phyloP scores from a whole-genome alignment of 202 grass and related monocot genomes.

The Sporobolus alterniflorus region DNA sequence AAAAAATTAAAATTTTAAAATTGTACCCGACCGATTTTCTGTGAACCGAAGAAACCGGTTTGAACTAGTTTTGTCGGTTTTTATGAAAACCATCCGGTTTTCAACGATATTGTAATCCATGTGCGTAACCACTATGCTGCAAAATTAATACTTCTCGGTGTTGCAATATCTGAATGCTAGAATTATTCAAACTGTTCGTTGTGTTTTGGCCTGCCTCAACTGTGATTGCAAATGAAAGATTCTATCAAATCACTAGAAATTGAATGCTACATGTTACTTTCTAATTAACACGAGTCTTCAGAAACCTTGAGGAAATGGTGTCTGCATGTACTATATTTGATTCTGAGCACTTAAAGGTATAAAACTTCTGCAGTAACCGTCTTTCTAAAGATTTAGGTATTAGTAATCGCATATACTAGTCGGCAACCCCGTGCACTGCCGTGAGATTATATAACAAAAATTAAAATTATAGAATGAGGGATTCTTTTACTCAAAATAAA shows the following conservation, averaged over 20 bases:
- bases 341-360: not conserved
- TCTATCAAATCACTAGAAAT: not conserved
- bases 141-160: conserved; percentile 1
- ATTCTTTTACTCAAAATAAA: too few relatives aligned
- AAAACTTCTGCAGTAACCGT: not conserved
- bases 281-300: too few relatives aligned
- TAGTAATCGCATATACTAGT: not conserved
- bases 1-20: too few relatives aligned
- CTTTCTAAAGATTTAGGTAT: not conserved
- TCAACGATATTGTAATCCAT: too few relatives aligned
- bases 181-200: not conserved
- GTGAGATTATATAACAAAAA: too few relatives aligned
- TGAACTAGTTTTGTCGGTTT: too few relatives aligned
- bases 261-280: too few relatives aligned
- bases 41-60: too few relatives aligned
- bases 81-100: too few relatives aligned
- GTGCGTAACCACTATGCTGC: conserved; percentile 26
- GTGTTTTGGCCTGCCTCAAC: not conserved
- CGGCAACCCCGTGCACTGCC: too few relatives aligned
- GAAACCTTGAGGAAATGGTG: not conserved
- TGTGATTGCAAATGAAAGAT: not conserved
- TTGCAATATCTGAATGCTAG: not conserved
- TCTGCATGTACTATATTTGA: not conserved
- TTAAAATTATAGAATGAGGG: too few relatives aligned
- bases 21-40: too few relatives aligned